A percentile compares a stretch with the other conserved stretches of the same genome.
Evolutionary conservation across 176 grass and related monocot genomes (phyloP).

Genomic region (Avena eriantha): DNA sequence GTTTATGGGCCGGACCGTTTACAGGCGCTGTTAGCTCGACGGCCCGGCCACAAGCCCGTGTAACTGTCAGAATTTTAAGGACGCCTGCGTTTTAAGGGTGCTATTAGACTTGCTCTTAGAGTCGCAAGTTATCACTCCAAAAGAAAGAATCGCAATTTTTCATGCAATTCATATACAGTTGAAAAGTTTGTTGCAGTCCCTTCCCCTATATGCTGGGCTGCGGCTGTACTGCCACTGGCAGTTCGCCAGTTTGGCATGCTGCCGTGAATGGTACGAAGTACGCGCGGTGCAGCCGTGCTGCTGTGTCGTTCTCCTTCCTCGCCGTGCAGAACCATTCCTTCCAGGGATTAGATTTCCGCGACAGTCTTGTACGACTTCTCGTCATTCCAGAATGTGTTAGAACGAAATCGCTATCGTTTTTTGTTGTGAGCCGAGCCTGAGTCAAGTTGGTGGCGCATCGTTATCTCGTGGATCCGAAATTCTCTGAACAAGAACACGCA

Average conservation of each 20-base stretch:
- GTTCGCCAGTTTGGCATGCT: background rate
- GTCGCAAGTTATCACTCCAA: no score
- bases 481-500: background rate
- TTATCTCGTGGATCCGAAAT: constrained; percentile 31
- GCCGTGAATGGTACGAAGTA: background rate
- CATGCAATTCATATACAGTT: background rate
- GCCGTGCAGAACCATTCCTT: background rate
- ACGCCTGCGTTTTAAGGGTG: no score
- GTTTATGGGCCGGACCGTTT: no score
- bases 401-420: constrained; percentile 13
- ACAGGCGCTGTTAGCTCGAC: no score
- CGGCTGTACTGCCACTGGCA: background rate
- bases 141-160: background rate
- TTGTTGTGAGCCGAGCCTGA: background rate
- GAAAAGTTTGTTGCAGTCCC: background rate
- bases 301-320: background rate
- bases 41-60: no score
- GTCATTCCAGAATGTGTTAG: background rate
- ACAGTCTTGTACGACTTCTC: background rate
- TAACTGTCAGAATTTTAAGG: no score
- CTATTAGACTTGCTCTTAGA: no score
- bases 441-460: constrained; percentile 25
- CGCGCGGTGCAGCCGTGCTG: background rate
- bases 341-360: constrained; percentile 7
- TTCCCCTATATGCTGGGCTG: background rate